Base-by-base conservation (phyloP, 2,329 filamentous ascomycete species). In the Sclerotinia spermophila region DNA sequence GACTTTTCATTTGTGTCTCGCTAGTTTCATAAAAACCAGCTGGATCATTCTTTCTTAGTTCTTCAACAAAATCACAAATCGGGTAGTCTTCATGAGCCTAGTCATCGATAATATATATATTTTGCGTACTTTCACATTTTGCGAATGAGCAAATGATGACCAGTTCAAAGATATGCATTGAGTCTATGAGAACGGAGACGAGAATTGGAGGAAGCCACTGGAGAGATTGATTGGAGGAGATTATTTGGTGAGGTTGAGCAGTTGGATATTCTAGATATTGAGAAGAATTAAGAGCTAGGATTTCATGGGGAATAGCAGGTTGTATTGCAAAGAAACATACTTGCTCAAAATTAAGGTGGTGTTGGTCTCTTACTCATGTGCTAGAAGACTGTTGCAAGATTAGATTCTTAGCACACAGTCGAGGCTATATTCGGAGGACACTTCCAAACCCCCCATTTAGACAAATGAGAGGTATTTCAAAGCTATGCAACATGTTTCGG, bases 201-300 rank as follows among this genome's bases (percentile, higher is more conserved):
- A 53, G 56, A 19, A 24, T 56, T 30, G 33, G 19, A 51, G 67
- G 66, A 35, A 53, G 42, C 7, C 5, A 30, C 24, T 30, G 44
- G 15, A 61, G 56, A 15, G 67, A n/a, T 60, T 48, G 56, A 4
- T 68, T 53, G 13, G 56, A 68, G 10, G 24, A 38, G 67, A 61
- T 51, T 19, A 61, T 33, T 42, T 68, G 56, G 30, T 61, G 24
- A 51, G 24, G 11, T 30, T 48, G 33, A 42, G 55, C 55, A 40
- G 60, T 11, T 33, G 27, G 30, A 40, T 35, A 33, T 13, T 27
- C 6, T 15, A 30, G 13, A 44, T 19, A 17, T 42, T 5, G 10
- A 44, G 6, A n/a, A 59, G 27, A 5, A 48, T 27, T 48, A 40
- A 3, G 42, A 45, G 21, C 33, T 8, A 6, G 11, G n/a, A 33